A percentile compares a stretch with the other conserved stretches of the same genome.
Evolutionary conservation across 2,329 filamentous ascomycete genomes (phyloP).

Genomic region (Aspergillus latus): DNA sequence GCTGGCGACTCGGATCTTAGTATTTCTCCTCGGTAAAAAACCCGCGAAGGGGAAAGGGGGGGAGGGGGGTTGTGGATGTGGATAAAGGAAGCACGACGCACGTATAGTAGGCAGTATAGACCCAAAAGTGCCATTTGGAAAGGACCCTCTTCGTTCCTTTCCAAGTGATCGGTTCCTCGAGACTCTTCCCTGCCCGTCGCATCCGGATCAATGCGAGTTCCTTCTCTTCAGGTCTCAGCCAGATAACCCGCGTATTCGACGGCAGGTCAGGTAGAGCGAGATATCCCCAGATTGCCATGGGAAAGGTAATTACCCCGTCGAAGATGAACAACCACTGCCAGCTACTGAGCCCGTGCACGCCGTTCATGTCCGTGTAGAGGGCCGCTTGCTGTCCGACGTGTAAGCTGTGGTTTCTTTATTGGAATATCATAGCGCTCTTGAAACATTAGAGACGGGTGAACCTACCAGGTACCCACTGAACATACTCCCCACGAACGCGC

Average conservation of each 20-base stretch:
- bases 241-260: slow-evolving; percentile 45
- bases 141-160: background rate
- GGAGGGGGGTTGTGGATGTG: background rate
- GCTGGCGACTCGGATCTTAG: background rate
- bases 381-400: slow-evolving; percentile 42
- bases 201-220: background rate
- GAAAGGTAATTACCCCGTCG: slow-evolving; percentile 53
- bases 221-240: slow-evolving; percentile 3
- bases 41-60: background rate
- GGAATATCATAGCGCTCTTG: background rate
- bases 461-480: slow-evolving; percentile 3
- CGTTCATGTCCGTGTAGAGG: slow-evolving; percentile 51
- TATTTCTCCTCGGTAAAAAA: background rate
- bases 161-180: background rate
- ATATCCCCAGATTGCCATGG: slow-evolving; percentile 39
- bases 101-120: slow-evolving; percentile 4
- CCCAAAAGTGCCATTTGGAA: slow-evolving; percentile 2
- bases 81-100: background rate
- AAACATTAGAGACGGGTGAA: background rate
- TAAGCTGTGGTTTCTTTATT: background rate
- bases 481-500: slow-evolving; percentile 3
- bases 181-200: background rate
- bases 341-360: slow-evolving; percentile 46
- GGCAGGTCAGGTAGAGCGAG: slow-evolving; percentile 48
- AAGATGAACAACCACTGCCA: slow-evolving; percentile 59